Evolutionary conservation across 2,329 filamentous ascomycete species (phyloP).

Genomic region (Botrytis elliptica): DNA sequence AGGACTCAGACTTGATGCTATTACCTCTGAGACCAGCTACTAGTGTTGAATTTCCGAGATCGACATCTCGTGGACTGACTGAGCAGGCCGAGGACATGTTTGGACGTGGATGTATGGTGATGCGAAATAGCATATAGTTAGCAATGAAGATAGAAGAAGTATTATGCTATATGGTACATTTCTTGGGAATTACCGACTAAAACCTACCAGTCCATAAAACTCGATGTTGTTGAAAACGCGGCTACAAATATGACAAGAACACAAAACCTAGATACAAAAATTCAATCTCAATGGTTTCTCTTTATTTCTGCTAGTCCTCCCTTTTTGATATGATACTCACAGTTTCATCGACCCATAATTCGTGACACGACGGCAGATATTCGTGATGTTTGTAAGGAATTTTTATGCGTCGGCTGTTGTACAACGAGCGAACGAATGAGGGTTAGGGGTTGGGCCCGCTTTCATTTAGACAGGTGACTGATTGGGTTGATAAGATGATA

Average conservation of each 20-base stretch:
- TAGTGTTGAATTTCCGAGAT: not conserved
- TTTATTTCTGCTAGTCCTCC: not conserved
- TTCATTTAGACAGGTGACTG: not conserved
- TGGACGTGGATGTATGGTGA: not conserved
- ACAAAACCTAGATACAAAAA: not conserved
- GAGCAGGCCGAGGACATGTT: not conserved
- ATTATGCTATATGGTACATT: not conserved
- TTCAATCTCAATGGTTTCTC: not conserved
- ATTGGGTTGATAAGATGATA: not conserved
- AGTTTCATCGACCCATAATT: not conserved
- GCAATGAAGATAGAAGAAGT: not conserved
- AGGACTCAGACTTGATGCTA: not conserved
- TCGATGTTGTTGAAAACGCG: not conserved
- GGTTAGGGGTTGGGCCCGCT: not conserved
- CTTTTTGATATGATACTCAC: not conserved
- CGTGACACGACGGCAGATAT: not conserved
- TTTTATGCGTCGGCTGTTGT: not conserved
- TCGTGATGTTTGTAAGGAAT: not conserved
- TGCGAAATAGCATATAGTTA: not conserved
- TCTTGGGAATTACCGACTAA: not conserved
- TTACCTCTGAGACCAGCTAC: not conserved
- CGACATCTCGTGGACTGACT: not conserved
- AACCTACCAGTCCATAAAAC: not conserved
- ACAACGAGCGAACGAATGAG: not conserved
- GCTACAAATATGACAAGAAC: not conserved